phyloP scores from a whole-genome alignment of 2,329 filamentous ascomycete species.

The Aspergillus sp. region DNA sequence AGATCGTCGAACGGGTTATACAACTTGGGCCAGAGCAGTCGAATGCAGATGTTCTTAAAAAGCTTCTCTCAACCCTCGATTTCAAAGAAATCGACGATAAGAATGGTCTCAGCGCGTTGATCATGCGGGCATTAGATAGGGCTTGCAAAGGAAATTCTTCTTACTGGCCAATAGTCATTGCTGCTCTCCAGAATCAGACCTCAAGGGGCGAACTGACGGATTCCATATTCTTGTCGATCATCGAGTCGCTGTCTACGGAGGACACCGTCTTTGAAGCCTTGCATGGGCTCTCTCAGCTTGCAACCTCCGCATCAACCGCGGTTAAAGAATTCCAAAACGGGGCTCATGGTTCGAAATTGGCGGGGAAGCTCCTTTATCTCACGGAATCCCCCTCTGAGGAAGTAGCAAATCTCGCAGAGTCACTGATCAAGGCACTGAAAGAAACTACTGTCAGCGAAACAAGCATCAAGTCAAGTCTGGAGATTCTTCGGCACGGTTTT shows the following conservation, averaged over 20 bases:
- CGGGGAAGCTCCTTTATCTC: slow-evolving; percentile 50
- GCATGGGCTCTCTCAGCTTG: slow-evolving; percentile 43
- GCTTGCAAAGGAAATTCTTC: slow-evolving; percentile 31
- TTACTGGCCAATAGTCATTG: slow-evolving; percentile 35
- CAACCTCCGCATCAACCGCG: slow-evolving; percentile 35
- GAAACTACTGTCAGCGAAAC: slow-evolving; percentile 33
- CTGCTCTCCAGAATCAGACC: slow-evolving; percentile 34
- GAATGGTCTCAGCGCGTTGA: slow-evolving; percentile 28
- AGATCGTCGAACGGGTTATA: slow-evolving; percentile 30
- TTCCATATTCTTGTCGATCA: slow-evolving; percentile 31
- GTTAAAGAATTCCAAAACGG: slow-evolving; percentile 41
- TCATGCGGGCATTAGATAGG: slow-evolving; percentile 30
- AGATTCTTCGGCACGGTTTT: slow-evolving; percentile 50
- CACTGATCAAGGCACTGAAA: slow-evolving; percentile 29
- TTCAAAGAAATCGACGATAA: slow-evolving; percentile 32
- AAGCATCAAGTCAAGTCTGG: slow-evolving; percentile 44
- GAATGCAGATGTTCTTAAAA: slow-evolving; percentile 32
- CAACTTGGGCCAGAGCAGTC: slow-evolving; percentile 26
- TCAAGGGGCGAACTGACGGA: slow-evolving; percentile 28
- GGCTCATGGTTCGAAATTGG: slow-evolving; percentile 44
- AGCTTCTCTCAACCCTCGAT: slow-evolving; percentile 32
- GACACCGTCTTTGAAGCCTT: slow-evolving; percentile 30
- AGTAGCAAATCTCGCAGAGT: slow-evolving; percentile 39
- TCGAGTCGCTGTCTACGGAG: slow-evolving; percentile 39
- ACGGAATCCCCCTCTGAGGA: slow-evolving; percentile 50